Evolutionary conservation across 225 moss, liverwort and hornwort species (phyloP).

Genomic region (Bryoerythrophyllum caledonicum): DNA sequence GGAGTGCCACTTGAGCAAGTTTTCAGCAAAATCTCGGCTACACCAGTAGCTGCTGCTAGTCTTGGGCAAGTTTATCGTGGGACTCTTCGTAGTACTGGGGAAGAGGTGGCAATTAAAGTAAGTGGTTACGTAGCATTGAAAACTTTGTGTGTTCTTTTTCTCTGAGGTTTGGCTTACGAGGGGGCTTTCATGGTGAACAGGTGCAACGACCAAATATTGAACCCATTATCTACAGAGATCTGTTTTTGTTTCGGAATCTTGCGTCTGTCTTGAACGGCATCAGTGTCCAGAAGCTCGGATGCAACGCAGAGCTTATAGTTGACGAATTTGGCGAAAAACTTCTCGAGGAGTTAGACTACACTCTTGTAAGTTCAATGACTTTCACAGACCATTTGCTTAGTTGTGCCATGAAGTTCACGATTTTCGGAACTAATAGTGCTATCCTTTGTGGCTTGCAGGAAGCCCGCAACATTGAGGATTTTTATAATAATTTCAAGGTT

Average conservation of each 20-base stretch:
- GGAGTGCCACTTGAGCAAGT: slow-evolving; percentile 81
- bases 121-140: not conserved
- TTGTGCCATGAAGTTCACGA: not conserved
- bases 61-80: slow-evolving; percentile 96
- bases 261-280: slow-evolving; percentile 84
- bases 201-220: slow-evolving; percentile 97
- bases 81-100: slow-evolving; percentile 75
- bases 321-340: slow-evolving; percentile 99
- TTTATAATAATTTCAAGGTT: slow-evolving; percentile 74
- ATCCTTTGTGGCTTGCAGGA: slow-evolving; percentile 53
- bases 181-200: slow-evolving; percentile 43
- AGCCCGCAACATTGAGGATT: slow-evolving; percentile 91
- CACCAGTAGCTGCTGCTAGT: slow-evolving; percentile 93
- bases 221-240: slow-evolving; percentile 93
- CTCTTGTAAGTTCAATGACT: slow-evolving; percentile 57
- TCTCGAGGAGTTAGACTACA: slow-evolving; percentile 91
- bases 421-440: slow-evolving; percentile 3
- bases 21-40: slow-evolving; percentile 77
- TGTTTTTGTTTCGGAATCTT: slow-evolving; percentile 78
- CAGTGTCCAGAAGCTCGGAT: slow-evolving; percentile 88
- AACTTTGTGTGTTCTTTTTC: not conserved
- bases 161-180: slow-evolving; percentile 17
- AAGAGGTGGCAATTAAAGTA: slow-evolving; percentile 99
- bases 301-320: slow-evolving; percentile 89
- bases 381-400: not conserved